phyloP scores from a whole-genome alignment of 768 basidiomycete species.

The Dacryopinax spathularia region DNA sequence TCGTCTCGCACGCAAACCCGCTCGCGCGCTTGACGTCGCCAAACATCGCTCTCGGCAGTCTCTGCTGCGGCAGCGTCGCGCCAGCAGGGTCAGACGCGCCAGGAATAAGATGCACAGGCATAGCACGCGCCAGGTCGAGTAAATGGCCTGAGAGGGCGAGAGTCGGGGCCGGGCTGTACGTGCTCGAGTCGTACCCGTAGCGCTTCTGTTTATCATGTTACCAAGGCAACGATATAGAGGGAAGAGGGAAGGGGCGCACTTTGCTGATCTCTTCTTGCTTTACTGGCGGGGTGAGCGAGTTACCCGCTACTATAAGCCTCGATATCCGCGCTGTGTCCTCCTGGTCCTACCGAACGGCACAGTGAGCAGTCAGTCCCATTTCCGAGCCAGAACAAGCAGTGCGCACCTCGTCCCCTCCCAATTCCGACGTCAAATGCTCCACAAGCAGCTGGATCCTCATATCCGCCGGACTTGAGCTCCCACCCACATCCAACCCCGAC shows the following conservation, averaged over 20 bases:
- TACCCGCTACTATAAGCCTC: slow-evolving; percentile 76
- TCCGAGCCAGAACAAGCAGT: neutral
- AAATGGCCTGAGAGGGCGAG: slow-evolving; percentile 53
- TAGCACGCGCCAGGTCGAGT: slow-evolving; percentile 54
- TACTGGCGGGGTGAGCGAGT: slow-evolving; percentile 53
- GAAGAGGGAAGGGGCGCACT: slow-evolving; percentile 11
- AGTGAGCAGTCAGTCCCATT: neutral
- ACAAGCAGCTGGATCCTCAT: slow-evolving; percentile 72
- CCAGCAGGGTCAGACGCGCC: slow-evolving; percentile 82
- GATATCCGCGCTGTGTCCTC: slow-evolving; percentile 56
- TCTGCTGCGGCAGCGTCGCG: slow-evolving; percentile 81
- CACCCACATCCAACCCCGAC: slow-evolving; percentile 74
- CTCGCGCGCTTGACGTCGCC: slow-evolving; percentile 41
- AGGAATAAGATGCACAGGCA: slow-evolving; percentile 80
- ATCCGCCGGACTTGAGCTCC: slow-evolving; percentile 42
- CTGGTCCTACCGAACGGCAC: slow-evolving; percentile 34
- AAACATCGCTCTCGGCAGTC: slow-evolving; percentile 85
- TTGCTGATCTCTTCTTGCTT: slow-evolving; percentile 20
- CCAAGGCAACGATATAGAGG: neutral
- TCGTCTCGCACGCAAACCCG: slow-evolving; percentile 67
- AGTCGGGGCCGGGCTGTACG: slow-evolving; percentile 65
- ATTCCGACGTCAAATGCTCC: slow-evolving; percentile 79
- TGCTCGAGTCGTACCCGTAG: slow-evolving; percentile 46
- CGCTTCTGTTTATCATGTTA: slow-evolving; percentile 35
- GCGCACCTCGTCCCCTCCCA: slow-evolving; percentile 40